These are phyloP conservation scores for Cercospora sp. DNA, from an alignment of 2,329 filamentous ascomycete species.

Conservation along the genomic window DNA sequence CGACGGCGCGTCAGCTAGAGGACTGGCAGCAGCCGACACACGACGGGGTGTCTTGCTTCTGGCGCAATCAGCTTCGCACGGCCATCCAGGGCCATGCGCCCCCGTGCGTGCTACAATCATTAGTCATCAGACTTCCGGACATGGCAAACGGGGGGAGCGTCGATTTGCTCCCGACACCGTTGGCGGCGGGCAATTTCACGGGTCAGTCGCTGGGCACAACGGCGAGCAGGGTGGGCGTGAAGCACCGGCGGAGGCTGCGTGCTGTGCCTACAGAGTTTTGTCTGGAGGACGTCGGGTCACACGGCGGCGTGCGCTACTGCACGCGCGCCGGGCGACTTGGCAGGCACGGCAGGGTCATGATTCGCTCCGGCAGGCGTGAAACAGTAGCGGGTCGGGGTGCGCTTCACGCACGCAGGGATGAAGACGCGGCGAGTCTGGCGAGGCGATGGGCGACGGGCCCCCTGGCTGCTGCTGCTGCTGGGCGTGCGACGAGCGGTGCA, in stretches of 20 bases:
- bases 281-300: constrained; percentile 8
- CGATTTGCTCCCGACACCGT: background rate
- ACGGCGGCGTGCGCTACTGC: constrained; percentile 2
- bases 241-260: constrained; percentile 1
- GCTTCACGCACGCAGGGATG: background rate
- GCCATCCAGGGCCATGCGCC: too few relatives aligned
- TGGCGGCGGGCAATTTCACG: background rate
- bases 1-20: constrained; percentile 15
- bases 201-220: background rate
- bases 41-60: background rate
- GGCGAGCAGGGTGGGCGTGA: background rate
- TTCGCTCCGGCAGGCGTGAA: background rate
- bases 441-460: background rate
- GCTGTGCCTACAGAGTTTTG: constrained; percentile 2
- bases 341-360: constrained; percentile 2
- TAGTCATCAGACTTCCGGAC: background rate
- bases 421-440: background rate
- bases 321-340: background rate
- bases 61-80: too few relatives aligned
- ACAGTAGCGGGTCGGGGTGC: constrained; percentile 6
- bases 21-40: background rate
- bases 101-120: background rate
- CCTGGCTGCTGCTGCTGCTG: constrained; percentile 2
- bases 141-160: background rate
- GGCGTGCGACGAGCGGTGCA: background rate